Percentiles rank a stretch among this genome's conserved stretches.
phyloP scores from a whole-genome alignment of 164 flowering plant genomes.

The Malania oleifera region DNA sequence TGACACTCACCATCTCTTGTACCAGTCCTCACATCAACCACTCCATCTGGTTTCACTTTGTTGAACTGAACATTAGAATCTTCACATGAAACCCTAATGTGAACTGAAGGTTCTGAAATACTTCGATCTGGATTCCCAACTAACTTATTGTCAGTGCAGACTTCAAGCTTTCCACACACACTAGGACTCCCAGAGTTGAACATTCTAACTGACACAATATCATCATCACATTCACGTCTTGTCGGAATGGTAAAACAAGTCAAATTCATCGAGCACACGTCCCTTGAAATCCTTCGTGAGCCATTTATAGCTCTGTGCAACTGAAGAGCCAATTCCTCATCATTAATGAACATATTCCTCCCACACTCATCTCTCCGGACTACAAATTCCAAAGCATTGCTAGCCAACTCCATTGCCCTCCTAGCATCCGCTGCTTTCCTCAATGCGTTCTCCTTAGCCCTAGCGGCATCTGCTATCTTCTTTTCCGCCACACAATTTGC shows the following conservation, averaged over 20 bases:
- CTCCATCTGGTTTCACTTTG: not conserved
- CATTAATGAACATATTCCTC: slow-evolving; percentile 21
- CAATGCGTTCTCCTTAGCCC: slow-evolving; percentile 32
- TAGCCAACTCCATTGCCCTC: slow-evolving; percentile 31
- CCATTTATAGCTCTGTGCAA: slow-evolving; percentile 52
- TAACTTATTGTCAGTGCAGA: not conserved
- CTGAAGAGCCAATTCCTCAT: slow-evolving; percentile 40
- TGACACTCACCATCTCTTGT: not conserved
- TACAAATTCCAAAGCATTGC: slow-evolving; percentile 20
- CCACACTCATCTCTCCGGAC: slow-evolving; percentile 10
- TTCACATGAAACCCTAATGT: not conserved
- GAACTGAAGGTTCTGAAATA: slow-evolving; percentile 11
- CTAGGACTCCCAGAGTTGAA: slow-evolving; percentile 14
- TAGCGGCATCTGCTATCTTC: slow-evolving; percentile 25
- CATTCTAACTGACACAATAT: not conserved
- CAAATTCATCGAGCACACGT: slow-evolving; percentile 12
- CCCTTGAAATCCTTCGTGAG: slow-evolving; percentile 46
- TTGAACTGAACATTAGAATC: slow-evolving; percentile 9
- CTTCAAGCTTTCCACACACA: slow-evolving; percentile 16
- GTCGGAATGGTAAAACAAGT: slow-evolving; percentile 10
- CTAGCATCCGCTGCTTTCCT: slow-evolving; percentile 31
- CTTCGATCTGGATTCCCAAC: not conserved
- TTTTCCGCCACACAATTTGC: slow-evolving; percentile 26
- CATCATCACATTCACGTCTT: not conserved
- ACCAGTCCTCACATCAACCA: slow-evolving; percentile 5